Percentiles rank a stretch among this genome's conserved stretches.
These are phyloP conservation scores for Wickerhamiella qilinensis DNA, from an alignment of 805 yeast species.

Conservation along the genomic window DNA sequence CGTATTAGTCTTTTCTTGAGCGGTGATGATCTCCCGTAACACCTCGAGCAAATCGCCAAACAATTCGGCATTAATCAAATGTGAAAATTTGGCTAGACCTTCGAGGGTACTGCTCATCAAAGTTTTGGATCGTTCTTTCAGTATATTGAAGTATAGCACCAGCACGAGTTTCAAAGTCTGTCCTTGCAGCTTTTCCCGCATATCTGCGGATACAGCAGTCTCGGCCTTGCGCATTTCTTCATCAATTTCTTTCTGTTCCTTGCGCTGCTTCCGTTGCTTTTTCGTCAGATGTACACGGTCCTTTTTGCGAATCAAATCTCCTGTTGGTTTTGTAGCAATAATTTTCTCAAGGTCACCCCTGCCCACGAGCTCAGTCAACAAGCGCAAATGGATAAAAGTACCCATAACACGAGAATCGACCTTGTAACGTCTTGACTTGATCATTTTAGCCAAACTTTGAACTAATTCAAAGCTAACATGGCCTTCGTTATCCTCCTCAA, in stretches of 20 bases:
- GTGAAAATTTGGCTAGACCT: constrained; percentile 81
- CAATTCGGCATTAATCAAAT: constrained; percentile 79
- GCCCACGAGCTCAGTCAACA: constrained; percentile 24
- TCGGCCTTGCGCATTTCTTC: constrained; percentile 82
- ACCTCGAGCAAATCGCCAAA: constrained; percentile 88
- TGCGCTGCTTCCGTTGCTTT: constrained; percentile 71
- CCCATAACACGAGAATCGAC: constrained; percentile 75
- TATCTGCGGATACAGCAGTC: constrained; percentile 70
- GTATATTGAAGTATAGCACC: constrained; percentile 58
- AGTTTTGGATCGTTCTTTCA: constrained; percentile 44
- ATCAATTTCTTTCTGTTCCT: constrained; percentile 75
- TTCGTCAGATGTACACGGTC: constrained; percentile 86
- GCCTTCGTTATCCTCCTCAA: constrained; percentile 68
- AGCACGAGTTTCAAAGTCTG: constrained; percentile 63
- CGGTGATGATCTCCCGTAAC: constrained; percentile 60
- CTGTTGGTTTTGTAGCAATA: constrained; percentile 29
- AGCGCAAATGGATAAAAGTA: constrained; percentile 44
- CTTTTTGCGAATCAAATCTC: constrained; percentile 52
- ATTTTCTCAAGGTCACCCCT: constrained; percentile 27
- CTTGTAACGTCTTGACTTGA: constrained; percentile 56
- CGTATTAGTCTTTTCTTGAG: constrained; percentile 30
- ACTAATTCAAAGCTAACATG: constrained; percentile 62
- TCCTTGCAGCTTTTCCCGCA: constrained; percentile 72
- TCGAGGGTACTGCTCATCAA: constrained; percentile 79
- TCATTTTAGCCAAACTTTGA: constrained; percentile 47